phyloP scores from a whole-genome alignment of 495 filamentous ascomycete species.

The Bombardia bombarda region DNA sequence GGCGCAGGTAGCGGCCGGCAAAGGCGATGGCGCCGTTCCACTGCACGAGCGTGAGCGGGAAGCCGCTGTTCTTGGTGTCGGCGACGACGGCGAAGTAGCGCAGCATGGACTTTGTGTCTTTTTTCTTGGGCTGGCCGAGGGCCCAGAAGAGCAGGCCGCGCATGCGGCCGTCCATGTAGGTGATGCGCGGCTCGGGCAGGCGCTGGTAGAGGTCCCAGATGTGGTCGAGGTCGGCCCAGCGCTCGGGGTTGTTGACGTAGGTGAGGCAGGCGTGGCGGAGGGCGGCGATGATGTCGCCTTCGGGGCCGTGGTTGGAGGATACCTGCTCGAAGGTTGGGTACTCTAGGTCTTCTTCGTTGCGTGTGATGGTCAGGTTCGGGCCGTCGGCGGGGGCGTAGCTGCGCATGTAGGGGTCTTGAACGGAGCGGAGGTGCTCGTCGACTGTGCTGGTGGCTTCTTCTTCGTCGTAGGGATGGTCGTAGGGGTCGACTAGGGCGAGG shows the following conservation, averaged over 20 bases:
- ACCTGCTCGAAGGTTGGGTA: conserved; percentile 34
- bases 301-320: conserved; percentile 13
- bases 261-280: conserved; percentile 24
- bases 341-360: conserved; percentile 33
- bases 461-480: conserved; percentile 34
- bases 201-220: conserved; percentile 36
- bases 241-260: conserved; percentile 24
- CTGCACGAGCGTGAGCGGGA: conserved; percentile 55
- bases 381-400: conserved; percentile 36
- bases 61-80: conserved; percentile 62
- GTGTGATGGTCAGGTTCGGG: conserved; percentile 35
- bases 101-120: conserved; percentile 54
- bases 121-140: conserved; percentile 55
- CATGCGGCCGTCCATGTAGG: conserved; percentile 47
- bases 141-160: conserved; percentile 60
- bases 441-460: conserved; percentile 27
- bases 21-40: conserved; percentile 83
- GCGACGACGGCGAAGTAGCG: conserved; percentile 77
- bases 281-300: conserved; percentile 18
- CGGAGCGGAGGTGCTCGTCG: conserved; percentile 37
- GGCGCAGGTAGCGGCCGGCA: conserved; percentile 60
- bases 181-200: conserved; percentile 53
- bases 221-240: conserved; percentile 24
- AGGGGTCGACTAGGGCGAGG: conserved; percentile 32
- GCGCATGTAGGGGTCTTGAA: conserved; percentile 39